phyloP scores from a whole-genome alignment of 2,329 filamentous ascomycete genomes.

The Exophiala aquamarina region DNA sequence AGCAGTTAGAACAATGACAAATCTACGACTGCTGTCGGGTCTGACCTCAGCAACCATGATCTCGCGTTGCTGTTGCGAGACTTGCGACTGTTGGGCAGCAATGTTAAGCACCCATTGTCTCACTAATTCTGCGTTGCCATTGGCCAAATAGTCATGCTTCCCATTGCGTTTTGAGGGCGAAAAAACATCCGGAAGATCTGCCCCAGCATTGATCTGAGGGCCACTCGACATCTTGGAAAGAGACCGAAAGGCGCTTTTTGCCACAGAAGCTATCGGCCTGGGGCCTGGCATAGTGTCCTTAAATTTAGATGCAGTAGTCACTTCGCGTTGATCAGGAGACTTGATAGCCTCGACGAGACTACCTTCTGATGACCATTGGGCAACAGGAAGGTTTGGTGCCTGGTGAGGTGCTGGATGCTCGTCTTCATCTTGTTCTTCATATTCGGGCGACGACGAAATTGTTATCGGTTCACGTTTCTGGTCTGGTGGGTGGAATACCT shows the following conservation, averaged over 20 bases:
- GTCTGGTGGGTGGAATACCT: conserved; percentile 8
- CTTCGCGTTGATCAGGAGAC: background rate
- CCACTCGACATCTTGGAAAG: background rate
- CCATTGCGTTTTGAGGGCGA: conserved; percentile 26
- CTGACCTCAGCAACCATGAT: conserved; percentile 8
- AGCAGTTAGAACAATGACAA: conserved; percentile 10
- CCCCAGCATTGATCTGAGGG: background rate
- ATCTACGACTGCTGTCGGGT: conserved; percentile 18
- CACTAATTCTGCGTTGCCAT: conserved; percentile 22
- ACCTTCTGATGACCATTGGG: background rate
- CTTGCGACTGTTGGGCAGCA: conserved; percentile 17
- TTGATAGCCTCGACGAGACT: background rate
- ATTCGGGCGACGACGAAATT: conserved; percentile 21
- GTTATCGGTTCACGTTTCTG: conserved; percentile 8
- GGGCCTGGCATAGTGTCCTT: background rate
- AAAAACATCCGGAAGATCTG: conserved; percentile 25
- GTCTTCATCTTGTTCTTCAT: background rate
- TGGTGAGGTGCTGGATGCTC: background rate
- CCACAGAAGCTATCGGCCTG: background rate
- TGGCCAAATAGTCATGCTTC: conserved; percentile 23
- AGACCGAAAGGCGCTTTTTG: conserved; percentile 12
- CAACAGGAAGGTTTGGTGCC: background rate
- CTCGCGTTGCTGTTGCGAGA: background rate
- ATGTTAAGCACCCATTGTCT: conserved; percentile 24
- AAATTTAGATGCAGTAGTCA: background rate